A percentile compares a stretch with the other conserved stretches of the same genome.
Evolutionary conservation across 2,329 filamentous ascomycete species (phyloP).

Genomic region (Scedosporium apiospermum): DNA sequence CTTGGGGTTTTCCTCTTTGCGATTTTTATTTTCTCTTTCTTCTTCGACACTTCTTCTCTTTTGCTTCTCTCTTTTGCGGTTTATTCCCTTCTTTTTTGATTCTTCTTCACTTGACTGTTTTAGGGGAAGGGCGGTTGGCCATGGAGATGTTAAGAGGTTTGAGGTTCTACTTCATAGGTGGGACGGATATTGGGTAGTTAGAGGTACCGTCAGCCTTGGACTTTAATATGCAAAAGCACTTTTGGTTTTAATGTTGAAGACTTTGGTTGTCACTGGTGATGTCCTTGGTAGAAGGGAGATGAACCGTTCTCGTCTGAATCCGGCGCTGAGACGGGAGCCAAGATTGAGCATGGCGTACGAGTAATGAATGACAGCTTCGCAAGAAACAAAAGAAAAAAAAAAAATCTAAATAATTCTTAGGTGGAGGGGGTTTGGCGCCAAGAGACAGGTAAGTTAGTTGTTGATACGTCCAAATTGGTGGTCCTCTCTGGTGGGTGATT

Average conservation of each 20-base stretch:
- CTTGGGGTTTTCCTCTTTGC: conserved; percentile 11
- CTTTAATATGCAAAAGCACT: background rate
- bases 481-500: background rate
- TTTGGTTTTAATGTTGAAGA: conserved; percentile 1
- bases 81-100: conserved; percentile 24
- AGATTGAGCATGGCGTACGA: too few relatives aligned
- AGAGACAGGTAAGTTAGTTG: too few relatives aligned
- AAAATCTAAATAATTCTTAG: too few relatives aligned
- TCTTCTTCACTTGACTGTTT: background rate
- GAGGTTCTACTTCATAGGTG: background rate
- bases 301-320: too few relatives aligned
- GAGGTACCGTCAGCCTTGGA: background rate
- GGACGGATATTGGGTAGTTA: background rate
- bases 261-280: background rate
- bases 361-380: too few relatives aligned
- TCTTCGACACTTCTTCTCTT: conserved; percentile 9
- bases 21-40: conserved; percentile 8
- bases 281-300: too few relatives aligned
- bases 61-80: conserved; percentile 7
- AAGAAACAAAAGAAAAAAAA: too few relatives aligned
- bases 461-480: too few relatives aligned
- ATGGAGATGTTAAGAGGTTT: background rate
- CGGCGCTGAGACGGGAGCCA: too few relatives aligned
- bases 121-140: background rate
- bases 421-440: too few relatives aligned